phyloP scores from a whole-genome alignment of 2,329 filamentous ascomycete species.

The Emergomyces orientalis region DNA sequence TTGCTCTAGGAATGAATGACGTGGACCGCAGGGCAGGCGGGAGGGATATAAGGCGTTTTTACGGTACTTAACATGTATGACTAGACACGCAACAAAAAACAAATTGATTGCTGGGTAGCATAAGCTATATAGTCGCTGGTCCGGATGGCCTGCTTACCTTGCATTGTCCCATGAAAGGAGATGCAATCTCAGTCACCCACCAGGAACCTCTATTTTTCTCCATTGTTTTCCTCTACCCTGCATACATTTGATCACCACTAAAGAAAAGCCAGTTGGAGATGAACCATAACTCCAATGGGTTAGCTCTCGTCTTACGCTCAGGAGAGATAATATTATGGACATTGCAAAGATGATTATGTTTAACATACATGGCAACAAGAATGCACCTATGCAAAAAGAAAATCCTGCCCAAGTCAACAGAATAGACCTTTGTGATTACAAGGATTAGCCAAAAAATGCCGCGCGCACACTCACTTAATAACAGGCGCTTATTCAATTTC shows the following conservation, averaged over 20 bases:
- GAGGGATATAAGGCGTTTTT: neutral
- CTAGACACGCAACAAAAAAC: neutral
- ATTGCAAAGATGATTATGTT: neutral
- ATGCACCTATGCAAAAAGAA: neutral
- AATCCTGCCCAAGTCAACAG: neutral
- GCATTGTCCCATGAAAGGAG: neutral
- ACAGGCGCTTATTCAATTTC: conserved; percentile 31
- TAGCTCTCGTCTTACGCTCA: neutral
- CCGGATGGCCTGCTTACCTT: neutral
- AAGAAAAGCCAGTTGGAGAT: neutral
- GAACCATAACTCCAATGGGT: neutral
- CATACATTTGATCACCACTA: neutral
- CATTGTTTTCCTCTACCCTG: neutral
- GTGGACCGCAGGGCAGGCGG: neutral
- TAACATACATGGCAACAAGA: neutral
- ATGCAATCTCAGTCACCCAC: neutral
- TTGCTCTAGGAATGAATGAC: neutral
- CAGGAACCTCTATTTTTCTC: neutral
- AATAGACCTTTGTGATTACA: neutral
- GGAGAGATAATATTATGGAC: neutral
- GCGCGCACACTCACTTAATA: neutral
- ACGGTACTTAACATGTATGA: neutral
- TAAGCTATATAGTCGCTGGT: neutral
- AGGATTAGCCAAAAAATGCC: neutral
- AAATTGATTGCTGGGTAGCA: neutral